Percentiles rank a stretch among this genome's conserved stretches.
phyloP scores from a whole-genome alignment of 2,329 filamentous ascomycete genomes.

The Exophiala aquamarina region DNA sequence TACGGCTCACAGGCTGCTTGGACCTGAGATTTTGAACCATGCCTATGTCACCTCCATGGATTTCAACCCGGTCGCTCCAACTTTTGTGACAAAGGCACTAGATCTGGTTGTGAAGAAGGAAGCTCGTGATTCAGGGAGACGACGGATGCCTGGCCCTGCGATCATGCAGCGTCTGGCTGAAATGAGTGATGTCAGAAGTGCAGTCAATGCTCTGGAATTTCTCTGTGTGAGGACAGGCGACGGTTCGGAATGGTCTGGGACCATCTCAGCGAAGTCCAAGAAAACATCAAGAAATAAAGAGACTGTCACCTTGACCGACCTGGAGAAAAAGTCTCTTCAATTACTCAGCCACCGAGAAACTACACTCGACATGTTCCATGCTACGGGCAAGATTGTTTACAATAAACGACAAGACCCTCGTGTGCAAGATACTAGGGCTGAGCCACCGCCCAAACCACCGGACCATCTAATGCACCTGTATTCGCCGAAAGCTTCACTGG shows the following conservation, averaged over 20 bases:
- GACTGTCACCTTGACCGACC: slow-evolving; percentile 63
- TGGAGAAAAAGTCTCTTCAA: slow-evolving; percentile 76
- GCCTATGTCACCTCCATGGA: slow-evolving; percentile 77
- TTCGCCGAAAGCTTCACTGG: slow-evolving; percentile 63
- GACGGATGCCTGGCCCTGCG: slow-evolving; percentile 71
- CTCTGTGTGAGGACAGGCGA: slow-evolving; percentile 79
- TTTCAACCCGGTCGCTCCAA: slow-evolving; percentile 89
- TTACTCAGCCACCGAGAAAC: slow-evolving; percentile 83
- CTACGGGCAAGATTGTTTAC: slow-evolving; percentile 92
- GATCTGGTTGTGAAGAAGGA: slow-evolving; percentile 83
- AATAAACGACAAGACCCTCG: slow-evolving; percentile 74
- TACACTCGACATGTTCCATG: slow-evolving; percentile 91
- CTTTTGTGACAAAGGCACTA: slow-evolving; percentile 79
- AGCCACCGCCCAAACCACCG: slow-evolving; percentile 55
- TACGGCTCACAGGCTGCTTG: slow-evolving; percentile 85
- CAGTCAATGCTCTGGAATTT: slow-evolving; percentile 90
- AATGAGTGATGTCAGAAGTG: slow-evolving; percentile 87
- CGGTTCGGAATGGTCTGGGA: slow-evolving; percentile 72
- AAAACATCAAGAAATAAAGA: slow-evolving; percentile 52
- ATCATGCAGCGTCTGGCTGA: slow-evolving; percentile 80
- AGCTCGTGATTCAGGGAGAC: slow-evolving; percentile 72
- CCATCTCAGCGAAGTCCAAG: slow-evolving; percentile 67
- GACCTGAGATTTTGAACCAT: slow-evolving; percentile 80
- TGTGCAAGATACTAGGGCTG: slow-evolving; percentile 31
- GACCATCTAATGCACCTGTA: slow-evolving; percentile 57